Evolutionary conservation across 1,139 yeast species (phyloP), one percentile per base, ranked within the genome.

Genomic region (Sugiyamaella neomexicana): DNA sequence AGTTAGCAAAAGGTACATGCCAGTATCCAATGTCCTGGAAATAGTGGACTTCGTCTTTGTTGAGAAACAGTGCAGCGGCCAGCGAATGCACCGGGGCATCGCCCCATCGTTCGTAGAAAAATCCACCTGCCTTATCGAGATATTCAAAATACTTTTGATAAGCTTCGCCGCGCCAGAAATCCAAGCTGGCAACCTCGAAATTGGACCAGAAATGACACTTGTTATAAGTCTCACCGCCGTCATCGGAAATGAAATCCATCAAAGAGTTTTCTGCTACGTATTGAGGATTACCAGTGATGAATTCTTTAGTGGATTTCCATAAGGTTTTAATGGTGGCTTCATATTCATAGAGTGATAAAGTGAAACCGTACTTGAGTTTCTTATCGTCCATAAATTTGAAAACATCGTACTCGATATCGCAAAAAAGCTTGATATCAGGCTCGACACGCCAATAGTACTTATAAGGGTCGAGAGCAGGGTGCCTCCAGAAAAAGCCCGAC

Each of bases 391-490:
- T 85, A 72, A 81, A 87, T 71, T 83, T 83, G 79, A 89, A 89
- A 50, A 89, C 76, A 72, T 89, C 97, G 66, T 89, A 86, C 66
- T 85, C 85, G 62, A 90, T 78, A 68, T 89, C 93, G 76, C 97
- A 89, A 69, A 72, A 83, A 52, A 89, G 78, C 69, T 83, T 80
- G 72, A 89, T 81, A 68, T 86, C 95, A 37, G 97, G 97, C 74
- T 91, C 98, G 58, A 91, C 97, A 75, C 97, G 85, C 97, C 97
- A 91, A 77, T 90, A 90, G 75, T 83, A 89, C 65, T 87, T 90
- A 73, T 83, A 89, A 50, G 85, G 84, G 58, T 78, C 79, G 75
- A 89, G 72, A 43, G 85, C 70, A 54, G 82, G 83, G 66, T 88
- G 95, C 72, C 89, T 80, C 80, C 83, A 90, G 76, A 91, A 90